Conservation (phyloP, 176 grass and related monocot species). For the Musa itinerans region DNA sequence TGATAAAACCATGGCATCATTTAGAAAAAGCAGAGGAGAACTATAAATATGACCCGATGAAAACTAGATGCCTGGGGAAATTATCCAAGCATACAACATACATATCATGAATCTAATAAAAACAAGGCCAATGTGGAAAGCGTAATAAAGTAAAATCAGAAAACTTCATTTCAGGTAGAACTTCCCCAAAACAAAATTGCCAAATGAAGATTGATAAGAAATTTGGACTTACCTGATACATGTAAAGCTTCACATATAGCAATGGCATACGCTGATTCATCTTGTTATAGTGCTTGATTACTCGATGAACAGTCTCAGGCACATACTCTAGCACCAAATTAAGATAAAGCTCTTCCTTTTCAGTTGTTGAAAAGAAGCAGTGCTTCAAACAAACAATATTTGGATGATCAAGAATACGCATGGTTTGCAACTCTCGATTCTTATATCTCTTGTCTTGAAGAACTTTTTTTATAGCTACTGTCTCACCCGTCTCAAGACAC, state of each 20-base stretch:
- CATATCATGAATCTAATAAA: background rate
- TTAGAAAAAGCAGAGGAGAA: too few relatives aligned
- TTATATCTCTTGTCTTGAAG: constrained; percentile 78
- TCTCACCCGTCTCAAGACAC: constrained; percentile 69
- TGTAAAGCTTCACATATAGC: constrained; percentile 63
- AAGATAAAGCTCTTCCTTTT: constrained; percentile 60
- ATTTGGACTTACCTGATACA: constrained; percentile 41
- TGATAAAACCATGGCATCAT: too few relatives aligned
- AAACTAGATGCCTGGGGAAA: background rate
- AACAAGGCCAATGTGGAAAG: background rate
- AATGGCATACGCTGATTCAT: constrained; percentile 68
- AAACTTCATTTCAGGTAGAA: too few relatives aligned
- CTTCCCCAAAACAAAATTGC: too few relatives aligned
- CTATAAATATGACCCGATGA: too few relatives aligned
- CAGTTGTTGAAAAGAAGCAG: constrained; percentile 69
- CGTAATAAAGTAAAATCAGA: background rate
- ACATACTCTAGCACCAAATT: constrained; percentile 74
- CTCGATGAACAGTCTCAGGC: constrained; percentile 60
- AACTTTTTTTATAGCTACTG: constrained; percentile 75
- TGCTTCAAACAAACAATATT: constrained; percentile 65
- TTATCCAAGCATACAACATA: background rate
- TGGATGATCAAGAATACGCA: constrained; percentile 65
- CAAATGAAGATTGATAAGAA: background rate
- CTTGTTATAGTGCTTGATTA: constrained; percentile 68
- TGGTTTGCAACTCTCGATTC: constrained; percentile 68